phyloP scores from a whole-genome alignment of 257 asterid genomes.

The Nicotiana benthamiana region DNA sequence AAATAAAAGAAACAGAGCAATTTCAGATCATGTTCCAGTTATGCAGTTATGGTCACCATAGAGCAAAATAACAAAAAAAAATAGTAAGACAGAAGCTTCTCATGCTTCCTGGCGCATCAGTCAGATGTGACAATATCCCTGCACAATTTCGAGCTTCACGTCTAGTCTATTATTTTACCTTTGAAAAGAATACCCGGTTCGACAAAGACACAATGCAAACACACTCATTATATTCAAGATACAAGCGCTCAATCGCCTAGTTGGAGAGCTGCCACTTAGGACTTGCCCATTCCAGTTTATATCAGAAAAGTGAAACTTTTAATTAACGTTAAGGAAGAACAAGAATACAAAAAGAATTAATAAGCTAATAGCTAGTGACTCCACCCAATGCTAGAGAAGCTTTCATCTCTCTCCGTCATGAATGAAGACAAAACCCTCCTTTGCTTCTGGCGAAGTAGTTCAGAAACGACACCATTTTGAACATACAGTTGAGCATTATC shows the following conservation, averaged over 20 bases:
- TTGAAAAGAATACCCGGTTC: neutral
- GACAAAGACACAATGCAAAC: neutral
- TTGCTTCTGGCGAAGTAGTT: neutral
- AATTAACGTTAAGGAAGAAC: neutral
- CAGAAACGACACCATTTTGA: neutral
- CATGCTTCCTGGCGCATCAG: neutral
- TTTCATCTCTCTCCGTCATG: neutral
- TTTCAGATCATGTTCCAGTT: neutral
- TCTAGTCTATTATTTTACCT: neutral
- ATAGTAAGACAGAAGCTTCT: neutral
- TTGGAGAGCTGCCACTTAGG: neutral
- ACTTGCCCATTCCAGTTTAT: neutral
- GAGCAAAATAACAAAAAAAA: neutral
- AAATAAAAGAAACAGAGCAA: neutral
- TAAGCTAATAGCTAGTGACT: neutral
- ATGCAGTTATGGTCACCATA: neutral
- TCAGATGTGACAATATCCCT: neutral
- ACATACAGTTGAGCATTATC: neutral
- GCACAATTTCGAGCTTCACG: neutral
- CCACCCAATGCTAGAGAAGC: neutral
- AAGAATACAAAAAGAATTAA: neutral
- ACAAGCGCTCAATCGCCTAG: neutral
- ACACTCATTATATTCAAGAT: neutral
- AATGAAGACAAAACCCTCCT: neutral
- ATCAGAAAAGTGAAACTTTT: neutral